phyloP scores from a whole-genome alignment of 306 rosid species.

The Malus asiatica region DNA sequence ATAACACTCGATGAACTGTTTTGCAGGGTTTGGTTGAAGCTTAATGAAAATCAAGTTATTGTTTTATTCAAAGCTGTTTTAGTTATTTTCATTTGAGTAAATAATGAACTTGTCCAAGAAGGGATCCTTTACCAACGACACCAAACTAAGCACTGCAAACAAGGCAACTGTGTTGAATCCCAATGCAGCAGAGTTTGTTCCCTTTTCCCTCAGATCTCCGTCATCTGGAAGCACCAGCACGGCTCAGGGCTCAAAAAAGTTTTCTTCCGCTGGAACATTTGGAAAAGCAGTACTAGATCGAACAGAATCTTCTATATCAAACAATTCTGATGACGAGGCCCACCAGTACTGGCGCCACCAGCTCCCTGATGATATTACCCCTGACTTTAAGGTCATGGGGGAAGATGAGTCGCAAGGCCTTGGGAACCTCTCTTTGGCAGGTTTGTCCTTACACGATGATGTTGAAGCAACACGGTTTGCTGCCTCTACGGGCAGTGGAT shows the following conservation, averaged over 20 bases:
- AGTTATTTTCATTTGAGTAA: constrained; percentile 29
- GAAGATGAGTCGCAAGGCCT: constrained; percentile 72
- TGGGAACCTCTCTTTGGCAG: constrained; percentile 55
- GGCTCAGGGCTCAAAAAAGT: constrained; percentile 37
- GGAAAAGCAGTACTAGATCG: constrained; percentile 84
- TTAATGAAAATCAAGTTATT: constrained; percentile 18
- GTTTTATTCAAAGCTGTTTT: neutral
- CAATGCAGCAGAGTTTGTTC: constrained; percentile 94
- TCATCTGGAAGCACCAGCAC: constrained; percentile 58
- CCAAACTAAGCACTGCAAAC: constrained; percentile 39
- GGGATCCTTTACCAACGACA: constrained; percentile 38
- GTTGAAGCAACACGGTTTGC: constrained; percentile 44
- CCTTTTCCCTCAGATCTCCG: constrained; percentile 66
- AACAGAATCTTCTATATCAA: constrained; percentile 70
- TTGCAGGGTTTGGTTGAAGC: constrained; percentile 87
- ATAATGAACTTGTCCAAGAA: constrained; percentile 84
- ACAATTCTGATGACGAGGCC: constrained; percentile 88
- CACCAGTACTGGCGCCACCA: constrained; percentile 91
- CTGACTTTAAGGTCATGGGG: constrained; percentile 81
- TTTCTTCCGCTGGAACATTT: constrained; percentile 46
- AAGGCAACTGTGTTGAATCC: constrained; percentile 71
- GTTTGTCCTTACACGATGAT: constrained; percentile 68
- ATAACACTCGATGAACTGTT: constrained; percentile 15
- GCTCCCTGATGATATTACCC: constrained; percentile 96
- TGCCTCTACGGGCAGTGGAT: constrained; percentile 56